These are phyloP conservation scores for Immersiella caudata DNA, from an alignment of 495 filamentous ascomycete genomes.

Conservation along the genomic window DNA sequence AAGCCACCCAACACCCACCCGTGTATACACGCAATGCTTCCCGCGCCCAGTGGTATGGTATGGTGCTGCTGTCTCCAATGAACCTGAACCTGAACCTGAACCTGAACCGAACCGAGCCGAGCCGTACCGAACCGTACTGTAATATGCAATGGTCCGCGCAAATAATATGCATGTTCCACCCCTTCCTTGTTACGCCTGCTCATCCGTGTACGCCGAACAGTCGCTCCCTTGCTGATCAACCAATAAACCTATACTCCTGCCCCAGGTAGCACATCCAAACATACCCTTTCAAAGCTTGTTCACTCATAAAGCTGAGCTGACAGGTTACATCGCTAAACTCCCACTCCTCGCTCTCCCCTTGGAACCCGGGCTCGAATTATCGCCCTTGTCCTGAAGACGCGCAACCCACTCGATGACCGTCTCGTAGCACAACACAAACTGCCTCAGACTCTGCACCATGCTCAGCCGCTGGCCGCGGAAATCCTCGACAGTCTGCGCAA, in stretches of 20 bases:
- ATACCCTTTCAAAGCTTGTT: neutral
- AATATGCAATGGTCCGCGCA: no score
- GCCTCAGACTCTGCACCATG: conserved; percentile 95
- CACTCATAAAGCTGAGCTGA: neutral
- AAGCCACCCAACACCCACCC: neutral
- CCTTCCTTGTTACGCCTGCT: no score
- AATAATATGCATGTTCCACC: no score
- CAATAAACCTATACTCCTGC: neutral
- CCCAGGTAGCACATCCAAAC: no score
- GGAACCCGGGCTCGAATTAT: neutral
- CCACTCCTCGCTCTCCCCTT: conserved; percentile 32
- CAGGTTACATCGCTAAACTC: conserved; percentile 28
- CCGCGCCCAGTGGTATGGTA: no score
- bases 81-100: no score
- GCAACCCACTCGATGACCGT: conserved; percentile 86
- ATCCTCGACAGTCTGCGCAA: conserved; percentile 84
- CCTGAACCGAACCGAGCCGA: neutral
- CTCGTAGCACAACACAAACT: conserved; percentile 97
- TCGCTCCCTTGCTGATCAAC: neutral
- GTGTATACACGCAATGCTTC: neutral
- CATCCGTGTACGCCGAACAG: neutral
- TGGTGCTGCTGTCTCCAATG: neutral
- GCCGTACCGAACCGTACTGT: no score
- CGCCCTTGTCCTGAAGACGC: conserved; percentile 41
- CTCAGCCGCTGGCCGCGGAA: conserved; percentile 85